Evolutionary conservation across 2,329 filamentous ascomycete species (phyloP).

Genomic region (Dactylonectria estremocensis): DNA sequence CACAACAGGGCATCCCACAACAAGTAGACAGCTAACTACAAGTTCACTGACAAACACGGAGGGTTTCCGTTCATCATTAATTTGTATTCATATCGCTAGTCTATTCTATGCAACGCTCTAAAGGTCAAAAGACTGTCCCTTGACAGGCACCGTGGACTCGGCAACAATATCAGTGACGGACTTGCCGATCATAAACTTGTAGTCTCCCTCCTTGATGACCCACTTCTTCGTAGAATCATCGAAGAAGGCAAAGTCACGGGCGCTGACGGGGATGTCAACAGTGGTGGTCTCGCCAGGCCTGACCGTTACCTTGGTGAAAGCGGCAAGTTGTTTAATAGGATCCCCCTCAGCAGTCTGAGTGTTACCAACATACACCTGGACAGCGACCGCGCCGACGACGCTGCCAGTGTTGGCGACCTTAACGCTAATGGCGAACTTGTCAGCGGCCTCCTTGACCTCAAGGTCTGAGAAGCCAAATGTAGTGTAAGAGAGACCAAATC

Average conservation of each 20-base stretch:
- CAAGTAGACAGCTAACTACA: background rate
- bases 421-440: constrained; percentile 62
- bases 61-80: background rate
- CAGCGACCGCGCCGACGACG: constrained; percentile 65
- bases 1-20: too few relatives aligned
- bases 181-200: constrained; percentile 48
- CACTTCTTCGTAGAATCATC: constrained; percentile 47
- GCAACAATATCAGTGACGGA: constrained; percentile 46
- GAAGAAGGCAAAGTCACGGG: constrained; percentile 49
- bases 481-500: constrained; percentile 63
- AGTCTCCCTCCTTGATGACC: constrained; percentile 48
- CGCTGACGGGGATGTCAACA: constrained; percentile 42
- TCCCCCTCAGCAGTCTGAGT: constrained; percentile 37
- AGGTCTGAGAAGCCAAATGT: constrained; percentile 74
- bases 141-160: constrained; percentile 39
- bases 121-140: constrained; percentile 40
- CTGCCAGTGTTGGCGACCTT: constrained; percentile 72
- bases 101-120: constrained; percentile 21
- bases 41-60: background rate
- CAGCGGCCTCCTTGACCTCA: constrained; percentile 53
- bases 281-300: constrained; percentile 46
- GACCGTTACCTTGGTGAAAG: constrained; percentile 72
- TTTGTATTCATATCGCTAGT: constrained; percentile 2
- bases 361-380: constrained; percentile 67
- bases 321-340: constrained; percentile 74